Percentiles rank a stretch among this genome's conserved stretches.
phyloP scores from a whole-genome alignment of 805 yeast species.

The Candida methanosorbosa region DNA sequence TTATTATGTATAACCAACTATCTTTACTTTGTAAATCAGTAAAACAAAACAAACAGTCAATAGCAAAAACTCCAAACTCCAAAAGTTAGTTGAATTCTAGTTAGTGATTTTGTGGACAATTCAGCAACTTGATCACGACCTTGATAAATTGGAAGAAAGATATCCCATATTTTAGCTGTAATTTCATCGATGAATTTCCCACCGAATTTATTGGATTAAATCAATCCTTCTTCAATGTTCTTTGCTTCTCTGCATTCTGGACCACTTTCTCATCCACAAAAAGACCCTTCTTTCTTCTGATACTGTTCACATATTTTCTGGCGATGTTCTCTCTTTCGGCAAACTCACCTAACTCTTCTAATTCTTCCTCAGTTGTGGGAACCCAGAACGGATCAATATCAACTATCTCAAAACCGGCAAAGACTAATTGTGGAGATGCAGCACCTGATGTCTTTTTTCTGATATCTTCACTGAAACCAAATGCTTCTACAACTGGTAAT shows the following conservation, averaged over 20 bases:
- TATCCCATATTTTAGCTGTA: neutral
- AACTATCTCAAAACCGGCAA: constrained; percentile 77
- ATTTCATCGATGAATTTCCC: neutral
- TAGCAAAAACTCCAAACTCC: neutral
- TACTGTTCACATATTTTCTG: constrained; percentile 70
- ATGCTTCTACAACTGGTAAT: constrained; percentile 91
- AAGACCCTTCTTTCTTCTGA: constrained; percentile 82
- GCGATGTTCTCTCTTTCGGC: constrained; percentile 93
- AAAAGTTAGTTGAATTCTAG: no score
- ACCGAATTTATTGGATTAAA: neutral
- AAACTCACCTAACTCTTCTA: constrained; percentile 86
- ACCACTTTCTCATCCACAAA: constrained; percentile 86
- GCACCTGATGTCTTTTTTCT: constrained; percentile 93
- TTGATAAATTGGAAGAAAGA: no score
- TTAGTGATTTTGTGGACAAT: no score
- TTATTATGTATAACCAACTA: neutral
- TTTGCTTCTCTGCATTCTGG: constrained; percentile 87
- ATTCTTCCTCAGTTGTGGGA: constrained; percentile 93
- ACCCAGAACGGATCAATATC: constrained; percentile 98
- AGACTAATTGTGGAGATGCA: constrained; percentile 91
- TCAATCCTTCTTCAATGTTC: constrained; percentile 70
- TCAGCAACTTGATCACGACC: no score
- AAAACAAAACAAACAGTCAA: neutral
- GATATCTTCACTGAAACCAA: constrained; percentile 93
- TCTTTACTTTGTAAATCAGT: neutral